Evolutionary conservation across 345 rosid species (phyloP).

Genomic region (Lepidium didymum): DNA sequence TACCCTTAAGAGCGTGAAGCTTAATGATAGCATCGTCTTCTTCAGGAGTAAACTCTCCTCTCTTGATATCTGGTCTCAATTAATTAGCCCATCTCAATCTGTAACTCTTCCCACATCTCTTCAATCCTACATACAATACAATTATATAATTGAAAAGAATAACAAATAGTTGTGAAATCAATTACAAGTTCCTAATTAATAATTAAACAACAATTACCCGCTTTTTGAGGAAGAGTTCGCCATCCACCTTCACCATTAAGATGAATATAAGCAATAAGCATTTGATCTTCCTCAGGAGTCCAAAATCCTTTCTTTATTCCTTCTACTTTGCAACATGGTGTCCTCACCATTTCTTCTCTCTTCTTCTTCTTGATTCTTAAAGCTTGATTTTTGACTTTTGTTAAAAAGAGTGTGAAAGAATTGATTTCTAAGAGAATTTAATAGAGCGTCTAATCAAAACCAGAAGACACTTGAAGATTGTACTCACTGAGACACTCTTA

Average conservation of each 20-base stretch:
- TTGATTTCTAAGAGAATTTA: constrained; percentile 5
- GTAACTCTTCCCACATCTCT: constrained; percentile 47
- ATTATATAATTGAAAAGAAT: too few relatives aligned
- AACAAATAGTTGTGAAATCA: background rate
- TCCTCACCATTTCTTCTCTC: constrained; percentile 25
- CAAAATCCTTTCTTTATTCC: constrained; percentile 43
- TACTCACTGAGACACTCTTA: constrained; percentile 26
- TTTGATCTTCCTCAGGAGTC: constrained; percentile 39
- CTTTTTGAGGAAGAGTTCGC: constrained; percentile 41
- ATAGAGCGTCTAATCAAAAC: constrained; percentile 29
- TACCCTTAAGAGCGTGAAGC: constrained; percentile 40
- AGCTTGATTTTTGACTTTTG: background rate
- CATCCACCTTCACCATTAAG: constrained; percentile 40
- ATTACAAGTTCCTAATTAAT: background rate
- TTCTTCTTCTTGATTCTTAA: too few relatives aligned
- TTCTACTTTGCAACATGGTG: constrained; percentile 30
- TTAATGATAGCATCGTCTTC: constrained; percentile 38
- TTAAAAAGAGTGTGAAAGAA: background rate
- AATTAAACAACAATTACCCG: too few relatives aligned
- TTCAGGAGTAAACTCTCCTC: constrained; percentile 40
- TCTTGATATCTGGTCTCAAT: constrained; percentile 44
- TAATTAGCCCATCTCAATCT: constrained; percentile 47
- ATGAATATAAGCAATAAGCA: constrained; percentile 28
- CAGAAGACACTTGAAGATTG: constrained; percentile 24
- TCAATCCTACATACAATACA: too few relatives aligned